phyloP scores from a whole-genome alignment of 176 grass and related monocot genomes.

The Pontederia paniculata region DNA sequence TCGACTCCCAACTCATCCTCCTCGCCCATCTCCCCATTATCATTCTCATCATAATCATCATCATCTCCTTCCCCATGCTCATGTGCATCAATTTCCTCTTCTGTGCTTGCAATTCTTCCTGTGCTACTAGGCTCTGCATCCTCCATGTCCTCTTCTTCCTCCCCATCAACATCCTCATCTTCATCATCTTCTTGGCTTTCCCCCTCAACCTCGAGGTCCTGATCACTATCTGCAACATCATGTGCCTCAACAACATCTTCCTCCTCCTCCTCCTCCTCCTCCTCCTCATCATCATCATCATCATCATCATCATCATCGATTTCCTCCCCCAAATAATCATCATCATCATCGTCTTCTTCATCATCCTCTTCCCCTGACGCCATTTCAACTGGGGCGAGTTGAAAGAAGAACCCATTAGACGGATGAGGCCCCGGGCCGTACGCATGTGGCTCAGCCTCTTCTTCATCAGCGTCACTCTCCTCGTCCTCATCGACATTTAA shows the following conservation, averaged over 20 bases:
- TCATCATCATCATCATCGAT: conserved; percentile 49
- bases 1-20: conserved; percentile 51
- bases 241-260: conserved; percentile 43
- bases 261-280: conserved; percentile 52
- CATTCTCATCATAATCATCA: conserved; percentile 71
- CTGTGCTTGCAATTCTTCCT: conserved; percentile 28
- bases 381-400: conserved; percentile 25
- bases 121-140: conserved; percentile 39
- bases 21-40: conserved; percentile 73
- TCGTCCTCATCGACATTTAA: conserved; percentile 72
- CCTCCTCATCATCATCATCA: conserved; percentile 41
- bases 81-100: conserved; percentile 84
- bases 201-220: conserved; percentile 45
- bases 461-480: conserved; percentile 84
- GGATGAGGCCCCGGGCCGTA: conserved; percentile 1
- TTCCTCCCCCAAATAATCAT: conserved; percentile 10
- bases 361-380: conserved; percentile 43
- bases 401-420: conserved; percentile 43
- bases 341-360: conserved; percentile 26
- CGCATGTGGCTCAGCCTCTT: neutral
- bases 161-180: conserved; percentile 26
- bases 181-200: conserved; percentile 35
- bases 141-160: conserved; percentile 52
- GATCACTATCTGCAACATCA: conserved; percentile 45
- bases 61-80: conserved; percentile 82